These are phyloP conservation scores for Lumnitzera littorea DNA, from an alignment of 345 rosid genomes.

Conservation along the genomic window DNA sequence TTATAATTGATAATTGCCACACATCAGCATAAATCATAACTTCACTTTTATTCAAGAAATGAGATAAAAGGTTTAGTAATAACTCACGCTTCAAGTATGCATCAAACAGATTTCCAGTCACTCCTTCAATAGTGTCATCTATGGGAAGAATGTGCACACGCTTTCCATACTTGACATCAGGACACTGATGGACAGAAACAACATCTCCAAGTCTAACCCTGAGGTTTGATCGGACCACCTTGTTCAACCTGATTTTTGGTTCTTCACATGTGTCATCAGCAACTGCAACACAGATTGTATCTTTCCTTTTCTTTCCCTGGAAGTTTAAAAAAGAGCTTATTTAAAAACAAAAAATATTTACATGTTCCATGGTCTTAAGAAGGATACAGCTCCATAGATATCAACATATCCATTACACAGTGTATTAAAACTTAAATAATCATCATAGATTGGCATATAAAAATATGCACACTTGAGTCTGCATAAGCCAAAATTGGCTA, in stretches of 20 bases:
- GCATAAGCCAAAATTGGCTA: no score
- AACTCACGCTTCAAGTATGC: constrained; percentile 88
- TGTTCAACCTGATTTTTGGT: constrained; percentile 86
- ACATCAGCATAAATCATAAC: no score
- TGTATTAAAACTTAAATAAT: no score
- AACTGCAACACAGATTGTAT: constrained; percentile 78
- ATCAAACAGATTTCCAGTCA: constrained; percentile 88
- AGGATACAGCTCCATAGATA: background rate
- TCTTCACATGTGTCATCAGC: constrained; percentile 80
- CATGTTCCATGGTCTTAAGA: no score
- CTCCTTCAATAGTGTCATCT: constrained; percentile 89
- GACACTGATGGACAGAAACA: constrained; percentile 81
- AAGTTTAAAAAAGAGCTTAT: constrained; percentile 2
- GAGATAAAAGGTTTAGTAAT: background rate
- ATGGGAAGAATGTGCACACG: constrained; percentile 92
- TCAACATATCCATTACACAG: no score
- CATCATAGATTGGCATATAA: no score
- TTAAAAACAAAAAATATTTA: background rate
- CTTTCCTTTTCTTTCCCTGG: constrained; percentile 85
- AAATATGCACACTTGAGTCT: no score
- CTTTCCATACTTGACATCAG: constrained; percentile 90
- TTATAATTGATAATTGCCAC: no score
- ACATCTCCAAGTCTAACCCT: constrained; percentile 93
- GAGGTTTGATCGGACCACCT: constrained; percentile 78
- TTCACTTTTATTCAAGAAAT: background rate